Conservation (phyloP, 83 land plant species). For the Picea abies region DNA sequence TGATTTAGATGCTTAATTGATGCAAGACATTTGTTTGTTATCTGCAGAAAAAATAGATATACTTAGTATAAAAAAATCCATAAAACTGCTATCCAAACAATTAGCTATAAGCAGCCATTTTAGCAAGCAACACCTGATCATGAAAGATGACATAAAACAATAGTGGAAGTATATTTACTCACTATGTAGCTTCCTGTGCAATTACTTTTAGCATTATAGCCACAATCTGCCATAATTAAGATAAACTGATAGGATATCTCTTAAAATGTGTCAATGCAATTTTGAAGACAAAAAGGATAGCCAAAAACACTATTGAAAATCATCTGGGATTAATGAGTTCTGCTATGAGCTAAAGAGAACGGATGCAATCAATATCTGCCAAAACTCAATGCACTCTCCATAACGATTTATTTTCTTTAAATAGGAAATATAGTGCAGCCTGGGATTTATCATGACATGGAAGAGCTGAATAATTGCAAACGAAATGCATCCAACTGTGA, state of each 20-base stretch:
- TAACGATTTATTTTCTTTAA: not conserved
- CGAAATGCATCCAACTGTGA: not conserved
- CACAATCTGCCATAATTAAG: no score
- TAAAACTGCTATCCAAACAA: not conserved
- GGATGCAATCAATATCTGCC: not conserved
- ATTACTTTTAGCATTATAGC: no score
- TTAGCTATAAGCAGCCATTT: not conserved
- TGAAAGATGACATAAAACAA: no score
- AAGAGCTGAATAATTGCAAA: not conserved
- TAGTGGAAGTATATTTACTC: no score
- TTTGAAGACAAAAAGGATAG: no score
- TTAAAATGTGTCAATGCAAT: no score
- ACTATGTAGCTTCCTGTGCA: no score
- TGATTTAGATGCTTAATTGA: constrained; percentile 39
- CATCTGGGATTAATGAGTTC: not conserved
- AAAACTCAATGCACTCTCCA: not conserved
- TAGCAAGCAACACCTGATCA: constrained; percentile 1
- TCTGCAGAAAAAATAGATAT: constrained; percentile 29
- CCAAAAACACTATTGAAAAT: no score
- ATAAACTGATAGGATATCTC: no score
- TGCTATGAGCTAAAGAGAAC: not conserved
- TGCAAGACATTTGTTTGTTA: constrained; percentile 57
- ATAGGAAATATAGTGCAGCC: not conserved
- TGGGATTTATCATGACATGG: not conserved
- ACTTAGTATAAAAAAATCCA: not conserved